Evolutionary conservation across 306 rosid genomes (phyloP).

Genomic region (Trifolium repens): DNA sequence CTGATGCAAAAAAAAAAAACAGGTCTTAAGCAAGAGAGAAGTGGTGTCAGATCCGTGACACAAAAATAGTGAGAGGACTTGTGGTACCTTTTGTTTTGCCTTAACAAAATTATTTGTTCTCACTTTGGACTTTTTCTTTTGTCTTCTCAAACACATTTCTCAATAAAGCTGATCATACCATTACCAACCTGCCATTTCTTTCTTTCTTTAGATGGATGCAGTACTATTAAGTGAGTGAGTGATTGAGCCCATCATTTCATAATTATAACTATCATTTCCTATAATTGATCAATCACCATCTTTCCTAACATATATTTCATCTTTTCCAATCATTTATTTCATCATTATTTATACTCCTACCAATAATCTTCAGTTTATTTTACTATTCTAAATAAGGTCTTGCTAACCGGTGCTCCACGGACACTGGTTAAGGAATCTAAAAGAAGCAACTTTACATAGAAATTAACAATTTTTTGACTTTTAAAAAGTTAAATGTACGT

Average conservation of each 20-base stretch:
- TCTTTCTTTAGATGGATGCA: no score
- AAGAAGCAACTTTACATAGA: no score
- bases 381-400: no score
- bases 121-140: slow-evolving; percentile 68
- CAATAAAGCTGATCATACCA: slow-evolving; percentile 59
- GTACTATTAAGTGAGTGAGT: background rate
- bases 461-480: no score
- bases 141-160: slow-evolving; percentile 67
- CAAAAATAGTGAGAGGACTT: slow-evolving; percentile 51
- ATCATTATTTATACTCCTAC: background rate
- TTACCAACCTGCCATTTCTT: no score
- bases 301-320: slow-evolving; percentile 38
- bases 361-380: no score
- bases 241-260: slow-evolving; percentile 53
- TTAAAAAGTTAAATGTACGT: no score
- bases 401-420: no score
- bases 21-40: background rate
- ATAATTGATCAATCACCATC: slow-evolving; percentile 30
- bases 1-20: slow-evolving; percentile 30
- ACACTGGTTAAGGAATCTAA: no score
- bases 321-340: slow-evolving; percentile 40
- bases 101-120: slow-evolving; percentile 45
- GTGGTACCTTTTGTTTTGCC: slow-evolving; percentile 56
- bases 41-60: slow-evolving; percentile 68
- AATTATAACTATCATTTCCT: slow-evolving; percentile 49